phyloP scores from a whole-genome alignment of 768 basidiomycete genomes.

The Suillus weaverae region DNA sequence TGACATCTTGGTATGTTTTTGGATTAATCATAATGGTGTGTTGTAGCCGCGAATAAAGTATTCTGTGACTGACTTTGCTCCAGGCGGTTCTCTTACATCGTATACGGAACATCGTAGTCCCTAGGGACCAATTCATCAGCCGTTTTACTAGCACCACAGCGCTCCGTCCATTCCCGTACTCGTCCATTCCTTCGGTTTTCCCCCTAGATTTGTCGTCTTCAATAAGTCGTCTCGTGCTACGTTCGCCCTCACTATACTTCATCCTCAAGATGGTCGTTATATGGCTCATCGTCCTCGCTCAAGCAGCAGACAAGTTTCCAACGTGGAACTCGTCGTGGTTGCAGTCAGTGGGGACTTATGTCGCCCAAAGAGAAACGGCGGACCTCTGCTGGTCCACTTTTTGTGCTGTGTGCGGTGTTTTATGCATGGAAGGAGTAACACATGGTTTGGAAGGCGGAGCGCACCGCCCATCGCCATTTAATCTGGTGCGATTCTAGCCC shows the following conservation, averaged over 20 bases:
- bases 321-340: constrained; percentile 31
- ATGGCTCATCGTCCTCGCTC: constrained; percentile 60
- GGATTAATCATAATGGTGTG: constrained; percentile 67
- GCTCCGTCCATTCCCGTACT: constrained; percentile 23
- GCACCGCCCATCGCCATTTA: constrained; percentile 63
- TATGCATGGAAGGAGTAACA: constrained; percentile 65
- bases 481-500: constrained; percentile 51
- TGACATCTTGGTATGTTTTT: constrained; percentile 71
- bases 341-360: constrained; percentile 45
- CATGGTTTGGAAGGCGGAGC: constrained; percentile 66
- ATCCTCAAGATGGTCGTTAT: constrained; percentile 55
- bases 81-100: constrained; percentile 72
- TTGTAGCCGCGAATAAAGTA: background rate
- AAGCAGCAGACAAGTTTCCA: constrained; percentile 49
- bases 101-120: constrained; percentile 77
- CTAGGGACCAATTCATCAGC: constrained; percentile 35
- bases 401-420: constrained; percentile 61
- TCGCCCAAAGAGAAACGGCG: constrained; percentile 49
- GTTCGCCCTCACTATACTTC: constrained; percentile 64
- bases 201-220: constrained; percentile 66
- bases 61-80: background rate
- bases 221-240: constrained; percentile 55
- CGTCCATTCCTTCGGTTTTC: constrained; percentile 44
- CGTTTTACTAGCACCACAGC: constrained; percentile 24
- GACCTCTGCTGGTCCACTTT: constrained; percentile 77